A percentile compares a stretch with the other conserved stretches of the same genome.
phyloP scores from a whole-genome alignment of 1,284 basidiomycete genomes.

The Fomitiporia mediterranea region DNA sequence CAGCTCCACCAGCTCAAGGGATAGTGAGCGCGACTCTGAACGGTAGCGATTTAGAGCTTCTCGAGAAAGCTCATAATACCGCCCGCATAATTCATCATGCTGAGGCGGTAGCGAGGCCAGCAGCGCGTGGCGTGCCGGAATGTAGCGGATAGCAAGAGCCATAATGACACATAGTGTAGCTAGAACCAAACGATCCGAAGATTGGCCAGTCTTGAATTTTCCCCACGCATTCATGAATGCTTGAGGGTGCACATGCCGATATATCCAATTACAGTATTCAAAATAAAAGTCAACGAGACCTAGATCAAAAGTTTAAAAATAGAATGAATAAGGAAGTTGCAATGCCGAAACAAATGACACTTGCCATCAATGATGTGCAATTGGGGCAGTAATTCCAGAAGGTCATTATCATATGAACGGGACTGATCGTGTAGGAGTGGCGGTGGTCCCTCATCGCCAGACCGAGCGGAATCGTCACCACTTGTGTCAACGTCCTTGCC shows the following conservation, averaged over 20 bases:
- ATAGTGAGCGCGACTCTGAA: conserved; percentile 57
- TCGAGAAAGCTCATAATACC: conserved; percentile 64
- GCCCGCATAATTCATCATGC: conserved; percentile 53
- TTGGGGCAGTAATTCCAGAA: conserved; percentile 59
- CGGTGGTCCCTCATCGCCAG: conserved; percentile 1
- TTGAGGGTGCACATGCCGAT: conserved; percentile 64
- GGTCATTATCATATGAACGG: conserved; percentile 57
- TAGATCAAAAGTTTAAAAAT: neutral
- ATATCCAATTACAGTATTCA: conserved; percentile 81
- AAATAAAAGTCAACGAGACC: conserved; percentile 68
- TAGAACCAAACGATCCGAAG: conserved; percentile 62
- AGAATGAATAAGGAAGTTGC: neutral
- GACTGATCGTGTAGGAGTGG: conserved; percentile 4
- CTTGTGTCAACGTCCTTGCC: conserved; percentile 32
- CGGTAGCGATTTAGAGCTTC: conserved; percentile 58
- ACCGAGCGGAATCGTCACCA: conserved; percentile 12
- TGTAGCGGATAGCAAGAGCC: conserved; percentile 65
- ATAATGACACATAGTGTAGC: conserved; percentile 68
- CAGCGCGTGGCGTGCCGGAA: conserved; percentile 59
- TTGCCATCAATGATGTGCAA: conserved; percentile 58
- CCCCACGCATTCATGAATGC: conserved; percentile 62
- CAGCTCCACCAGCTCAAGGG: conserved; percentile 70
- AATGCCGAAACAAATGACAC: neutral
- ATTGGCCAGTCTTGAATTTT: conserved; percentile 61
- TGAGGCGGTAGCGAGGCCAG: conserved; percentile 35